A percentile compares a stretch with the other conserved stretches of the same genome.
Evolutionary conservation across 352 stramenopile genomes (phyloP).

Genomic region (Globisporangium paddicum): DNA sequence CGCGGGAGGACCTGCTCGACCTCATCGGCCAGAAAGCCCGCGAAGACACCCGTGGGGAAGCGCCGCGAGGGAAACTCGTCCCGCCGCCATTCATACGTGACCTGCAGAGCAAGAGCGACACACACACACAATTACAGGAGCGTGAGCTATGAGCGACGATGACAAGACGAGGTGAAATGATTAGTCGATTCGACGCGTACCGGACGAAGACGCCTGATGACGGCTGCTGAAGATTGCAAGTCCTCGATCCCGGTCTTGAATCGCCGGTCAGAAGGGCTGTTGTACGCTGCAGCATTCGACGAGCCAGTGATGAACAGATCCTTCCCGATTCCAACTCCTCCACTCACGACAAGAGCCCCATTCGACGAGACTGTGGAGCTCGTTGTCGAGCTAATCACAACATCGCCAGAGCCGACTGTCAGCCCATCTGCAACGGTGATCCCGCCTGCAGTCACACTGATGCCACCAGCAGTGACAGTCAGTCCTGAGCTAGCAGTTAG

Average conservation of each 20-base stretch:
- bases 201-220: slow-evolving; percentile 33
- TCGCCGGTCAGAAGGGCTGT: slow-evolving; percentile 27
- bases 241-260: slow-evolving; percentile 30
- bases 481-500: slow-evolving; percentile 1
- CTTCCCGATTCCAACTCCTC: slow-evolving; percentile 28
- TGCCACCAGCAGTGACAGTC: slow-evolving; percentile 10
- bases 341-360: slow-evolving; percentile 36
- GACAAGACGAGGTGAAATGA: not conserved
- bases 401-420: slow-evolving; percentile 20
- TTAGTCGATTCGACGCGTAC: slow-evolving; percentile 18
- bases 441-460: slow-evolving; percentile 8
- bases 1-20: slow-evolving; percentile 49
- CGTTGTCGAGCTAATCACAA: slow-evolving; percentile 20
- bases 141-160: not conserved
- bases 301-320: slow-evolving; percentile 22
- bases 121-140: not conserved
- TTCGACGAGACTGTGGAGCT: slow-evolving; percentile 7
- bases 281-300: slow-evolving; percentile 9
- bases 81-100: slow-evolving; percentile 44
- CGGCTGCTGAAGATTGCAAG: slow-evolving; percentile 14
- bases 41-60: slow-evolving; percentile 30
- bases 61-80: slow-evolving; percentile 35
- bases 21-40: slow-evolving; percentile 67
- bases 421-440: slow-evolving; percentile 12
- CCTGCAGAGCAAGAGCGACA: slow-evolving; percentile 21